Base-by-base conservation (phyloP, 1,284 basidiomycete genomes). In the Chalciporus piperatoides region DNA sequence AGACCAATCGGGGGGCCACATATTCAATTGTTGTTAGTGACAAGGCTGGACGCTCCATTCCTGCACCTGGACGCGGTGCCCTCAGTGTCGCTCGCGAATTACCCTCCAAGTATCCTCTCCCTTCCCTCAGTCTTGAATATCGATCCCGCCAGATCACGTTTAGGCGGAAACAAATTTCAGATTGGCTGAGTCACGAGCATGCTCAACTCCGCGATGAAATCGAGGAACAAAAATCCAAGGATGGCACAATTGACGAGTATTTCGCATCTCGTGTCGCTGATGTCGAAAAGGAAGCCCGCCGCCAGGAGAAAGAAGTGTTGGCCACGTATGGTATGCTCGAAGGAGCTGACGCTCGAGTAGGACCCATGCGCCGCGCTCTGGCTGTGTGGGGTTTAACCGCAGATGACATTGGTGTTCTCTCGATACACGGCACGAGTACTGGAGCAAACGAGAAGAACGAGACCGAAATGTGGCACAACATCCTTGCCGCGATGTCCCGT, bases 361-460 rank as follows among this genome's bases (percentile, higher is more conserved):
- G 92, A 25, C 96, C 96, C 52, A 80, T 99, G 53, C 91, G 95
- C 60, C 89, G 93, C 46, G 94, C 94, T 8, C 80, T 99, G 44
- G 96, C 97, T 50, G 89, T 97, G 44, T 99, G 94, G 93, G 95
- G 94, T 57, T 76, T 99, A 51, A 89, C 83, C 19, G 87, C 90
- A 30, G 95, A 99, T 67, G 92, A 97, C 55, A 85, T 99, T 57
- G 92, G 90, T 55, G 83, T 89, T 39, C 75, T 93, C 43, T 91
- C 91, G 21, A 92, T 95, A 56, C 93, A 95, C 61, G 93, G 93
- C 39, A 99, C 96, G 6, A 96, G 94, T 62, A 99, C 97, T 33
- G 88, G 85, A 61, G 96, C 96, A 32, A 99, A 99, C 70, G 95
- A 99, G 79, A 92, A 95, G 76, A 99, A 99, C 70, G 96, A 99